These are phyloP conservation scores for Trichoderma atrobrunneum DNA, from an alignment of 2,329 filamentous ascomycete species.

Conservation along the genomic window DNA sequence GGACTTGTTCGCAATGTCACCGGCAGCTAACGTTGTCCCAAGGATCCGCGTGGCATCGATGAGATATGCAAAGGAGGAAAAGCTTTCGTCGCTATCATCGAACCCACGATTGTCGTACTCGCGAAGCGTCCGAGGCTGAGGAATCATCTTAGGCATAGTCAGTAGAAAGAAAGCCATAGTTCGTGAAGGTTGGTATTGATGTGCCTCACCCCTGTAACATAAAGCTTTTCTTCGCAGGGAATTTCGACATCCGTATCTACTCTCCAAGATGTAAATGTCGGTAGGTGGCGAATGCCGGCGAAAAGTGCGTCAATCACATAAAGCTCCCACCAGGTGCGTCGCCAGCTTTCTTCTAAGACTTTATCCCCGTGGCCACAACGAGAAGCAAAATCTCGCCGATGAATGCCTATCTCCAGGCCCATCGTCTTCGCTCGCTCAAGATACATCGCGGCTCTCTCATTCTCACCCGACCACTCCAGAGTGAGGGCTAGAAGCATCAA, in stretches of 20 bases:
- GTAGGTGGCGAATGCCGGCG: slow-evolving; percentile 67
- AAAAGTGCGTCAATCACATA: slow-evolving; percentile 73
- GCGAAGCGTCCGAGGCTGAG: slow-evolving; percentile 54
- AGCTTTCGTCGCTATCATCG: slow-evolving; percentile 59
- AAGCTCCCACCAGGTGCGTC: slow-evolving; percentile 78
- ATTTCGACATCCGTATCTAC: slow-evolving; percentile 56
- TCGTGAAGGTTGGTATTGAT: neutral
- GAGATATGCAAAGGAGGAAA: slow-evolving; percentile 75
- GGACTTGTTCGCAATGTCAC: slow-evolving; percentile 42
- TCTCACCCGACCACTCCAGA: slow-evolving; percentile 68
- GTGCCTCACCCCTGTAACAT: slow-evolving; percentile 47
- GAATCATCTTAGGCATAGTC: neutral
- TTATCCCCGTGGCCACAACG: slow-evolving; percentile 56
- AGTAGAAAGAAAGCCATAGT: neutral
- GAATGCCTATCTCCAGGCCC: slow-evolving; percentile 3
- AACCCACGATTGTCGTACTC: slow-evolving; percentile 71
- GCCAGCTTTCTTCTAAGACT: slow-evolving; percentile 69
- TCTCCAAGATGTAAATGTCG: slow-evolving; percentile 59
- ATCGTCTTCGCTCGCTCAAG: slow-evolving; percentile 57
- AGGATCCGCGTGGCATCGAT: slow-evolving; percentile 73
- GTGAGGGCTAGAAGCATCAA: slow-evolving; percentile 68
- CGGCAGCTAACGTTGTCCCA: slow-evolving; percentile 49
- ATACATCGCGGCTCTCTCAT: slow-evolving; percentile 59
- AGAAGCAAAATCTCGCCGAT: slow-evolving; percentile 54
- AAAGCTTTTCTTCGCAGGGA: slow-evolving; percentile 71